These are phyloP conservation scores for Lasiodiplodia gonubiensis DNA, from an alignment of 2,329 filamentous ascomycete genomes.

Conservation along the genomic window DNA sequence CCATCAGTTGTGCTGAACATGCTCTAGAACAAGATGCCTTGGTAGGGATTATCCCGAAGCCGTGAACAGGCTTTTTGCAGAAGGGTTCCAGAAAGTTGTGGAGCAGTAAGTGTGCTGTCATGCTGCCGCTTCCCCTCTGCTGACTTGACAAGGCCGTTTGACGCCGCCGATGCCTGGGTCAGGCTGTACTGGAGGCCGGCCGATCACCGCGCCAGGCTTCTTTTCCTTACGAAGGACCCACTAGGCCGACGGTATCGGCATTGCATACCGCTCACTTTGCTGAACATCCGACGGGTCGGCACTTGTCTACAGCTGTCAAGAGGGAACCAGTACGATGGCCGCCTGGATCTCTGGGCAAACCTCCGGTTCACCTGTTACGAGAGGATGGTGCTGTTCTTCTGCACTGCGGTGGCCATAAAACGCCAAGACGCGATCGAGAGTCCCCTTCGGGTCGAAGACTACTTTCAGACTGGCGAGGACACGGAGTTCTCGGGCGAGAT, in stretches of 20 bases:
- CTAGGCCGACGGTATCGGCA: conserved; percentile 48
- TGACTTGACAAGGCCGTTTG: conserved; percentile 50
- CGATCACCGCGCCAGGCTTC: conserved; percentile 60
- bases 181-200: conserved; percentile 58
- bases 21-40: conserved; percentile 40
- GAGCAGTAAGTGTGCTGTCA: conserved; percentile 39
- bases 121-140: neutral
- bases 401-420: conserved; percentile 63
- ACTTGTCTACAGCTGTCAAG: conserved; percentile 51
- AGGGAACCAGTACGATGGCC: conserved; percentile 46
- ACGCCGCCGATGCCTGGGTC: conserved; percentile 53
- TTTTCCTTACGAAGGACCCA: conserved; percentile 55
- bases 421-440: conserved; percentile 57
- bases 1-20: conserved; percentile 25
- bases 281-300: conserved; percentile 49
- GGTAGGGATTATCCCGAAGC: conserved; percentile 44
- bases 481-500: conserved; percentile 60
- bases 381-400: conserved; percentile 65
- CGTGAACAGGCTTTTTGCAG: conserved; percentile 42
- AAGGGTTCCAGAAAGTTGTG: conserved; percentile 50
- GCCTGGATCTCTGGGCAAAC: conserved; percentile 58
- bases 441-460: conserved; percentile 52
- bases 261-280: conserved; percentile 58
- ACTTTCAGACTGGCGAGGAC: conserved; percentile 52
- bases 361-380: conserved; percentile 63